Conservation (phyloP, 352 stramenopile genomes). For the Ophiocytium majus region DNA sequence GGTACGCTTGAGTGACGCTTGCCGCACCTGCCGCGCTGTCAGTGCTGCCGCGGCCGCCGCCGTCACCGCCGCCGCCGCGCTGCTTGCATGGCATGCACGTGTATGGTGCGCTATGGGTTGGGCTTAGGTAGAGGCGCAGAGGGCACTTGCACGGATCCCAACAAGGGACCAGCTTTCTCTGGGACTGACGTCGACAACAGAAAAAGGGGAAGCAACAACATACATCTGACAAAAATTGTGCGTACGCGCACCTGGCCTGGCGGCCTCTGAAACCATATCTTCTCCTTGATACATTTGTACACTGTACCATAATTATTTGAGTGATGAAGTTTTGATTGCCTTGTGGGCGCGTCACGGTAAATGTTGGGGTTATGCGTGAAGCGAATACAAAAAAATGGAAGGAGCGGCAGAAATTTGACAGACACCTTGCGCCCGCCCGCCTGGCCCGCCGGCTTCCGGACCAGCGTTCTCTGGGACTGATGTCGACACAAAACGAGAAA, state of each 20-base stretch:
- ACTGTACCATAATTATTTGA: neutral
- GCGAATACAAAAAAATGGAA: too few species aligned
- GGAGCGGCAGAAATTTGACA: too few species aligned
- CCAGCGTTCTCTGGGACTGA: neutral
- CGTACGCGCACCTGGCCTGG: too few species aligned
- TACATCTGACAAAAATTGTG: neutral
- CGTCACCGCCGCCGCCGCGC: too few species aligned
- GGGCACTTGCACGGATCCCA: neutral
- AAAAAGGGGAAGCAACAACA: neutral
- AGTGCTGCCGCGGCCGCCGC: conserved; percentile 3
- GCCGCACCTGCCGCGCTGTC: conserved; percentile 1
- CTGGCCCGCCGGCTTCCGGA: too few species aligned
- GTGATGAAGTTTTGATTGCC: neutral
- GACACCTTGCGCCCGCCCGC: too few species aligned
- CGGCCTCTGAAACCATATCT: too few species aligned
- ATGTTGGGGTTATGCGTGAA: neutral
- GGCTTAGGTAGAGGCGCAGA: neutral
- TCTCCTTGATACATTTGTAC: neutral
- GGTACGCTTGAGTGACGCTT: too few species aligned
- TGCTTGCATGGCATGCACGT: neutral
- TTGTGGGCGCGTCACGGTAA: neutral
- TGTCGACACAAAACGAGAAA: too few species aligned
- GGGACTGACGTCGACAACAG: neutral
- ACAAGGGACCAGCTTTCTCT: neutral
- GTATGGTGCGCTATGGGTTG: neutral